A percentile compares a stretch with the other conserved stretches of the same genome.
These are phyloP conservation scores for Esteya vermicola DNA, from an alignment of 2,329 filamentous ascomycete species.

Conservation along the genomic window DNA sequence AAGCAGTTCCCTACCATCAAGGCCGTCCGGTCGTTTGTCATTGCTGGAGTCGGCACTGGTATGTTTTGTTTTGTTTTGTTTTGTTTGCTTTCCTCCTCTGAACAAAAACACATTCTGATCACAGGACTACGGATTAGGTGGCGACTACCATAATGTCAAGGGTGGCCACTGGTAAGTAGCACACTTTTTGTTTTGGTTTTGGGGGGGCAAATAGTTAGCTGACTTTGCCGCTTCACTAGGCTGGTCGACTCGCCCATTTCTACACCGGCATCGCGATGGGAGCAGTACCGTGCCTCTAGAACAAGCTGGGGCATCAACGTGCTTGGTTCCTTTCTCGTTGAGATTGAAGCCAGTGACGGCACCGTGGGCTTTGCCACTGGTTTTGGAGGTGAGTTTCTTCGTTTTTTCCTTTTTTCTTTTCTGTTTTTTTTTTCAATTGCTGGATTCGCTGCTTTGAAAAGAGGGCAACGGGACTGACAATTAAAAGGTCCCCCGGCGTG, in stretches of 20 bases:
- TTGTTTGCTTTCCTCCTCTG: too few relatives aligned
- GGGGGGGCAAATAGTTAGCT: not conserved
- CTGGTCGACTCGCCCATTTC: constrained; percentile 85
- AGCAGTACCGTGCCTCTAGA: constrained; percentile 72
- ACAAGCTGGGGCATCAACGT: constrained; percentile 96
- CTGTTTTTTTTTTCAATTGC: too few relatives aligned
- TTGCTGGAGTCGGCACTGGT: constrained; percentile 44
- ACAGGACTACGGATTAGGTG: constrained; percentile 35
- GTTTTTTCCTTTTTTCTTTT: too few relatives aligned
- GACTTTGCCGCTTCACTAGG: constrained; percentile 51
- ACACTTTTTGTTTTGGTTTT: not conserved
- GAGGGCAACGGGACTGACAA: constrained; percentile 15
- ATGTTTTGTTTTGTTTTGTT: too few relatives aligned
- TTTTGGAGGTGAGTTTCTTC: constrained; percentile 51
- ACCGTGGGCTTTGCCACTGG: constrained; percentile 91
- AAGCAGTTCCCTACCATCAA: constrained; percentile 61
- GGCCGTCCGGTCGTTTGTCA: constrained; percentile 58
- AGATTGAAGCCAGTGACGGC: constrained; percentile 78
- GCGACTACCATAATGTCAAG: constrained; percentile 88
- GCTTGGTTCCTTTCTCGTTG: constrained; percentile 78
- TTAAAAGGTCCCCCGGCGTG: constrained; percentile 69
- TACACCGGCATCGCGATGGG: constrained; percentile 82
- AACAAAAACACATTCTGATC: too few relatives aligned
- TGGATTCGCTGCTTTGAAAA: too few relatives aligned
- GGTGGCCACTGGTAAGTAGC: constrained; percentile 47